Conservation (phyloP, 2,329 filamentous ascomycete species). For the Chrysosphaeria jannelii region DNA sequence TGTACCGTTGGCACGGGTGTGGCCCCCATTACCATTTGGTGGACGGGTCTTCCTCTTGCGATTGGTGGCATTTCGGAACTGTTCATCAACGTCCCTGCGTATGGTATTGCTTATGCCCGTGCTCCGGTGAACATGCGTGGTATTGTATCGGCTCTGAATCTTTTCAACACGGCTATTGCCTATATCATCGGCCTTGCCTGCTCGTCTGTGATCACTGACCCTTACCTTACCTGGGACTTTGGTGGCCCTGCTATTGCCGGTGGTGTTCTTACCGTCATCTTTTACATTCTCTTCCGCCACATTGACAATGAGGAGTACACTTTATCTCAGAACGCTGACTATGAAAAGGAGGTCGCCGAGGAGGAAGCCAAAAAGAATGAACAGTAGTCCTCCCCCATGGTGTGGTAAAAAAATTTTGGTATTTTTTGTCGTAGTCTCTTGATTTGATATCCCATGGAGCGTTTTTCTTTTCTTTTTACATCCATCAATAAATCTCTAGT, state of each 20-base stretch:
- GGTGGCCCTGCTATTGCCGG: slow-evolving; percentile 16
- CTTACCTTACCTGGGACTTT: slow-evolving; percentile 19
- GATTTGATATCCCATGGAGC: too few species aligned
- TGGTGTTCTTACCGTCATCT: slow-evolving; percentile 13
- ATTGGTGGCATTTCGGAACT: slow-evolving; percentile 21
- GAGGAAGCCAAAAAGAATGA: too few species aligned
- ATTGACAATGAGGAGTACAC: slow-evolving; percentile 17
- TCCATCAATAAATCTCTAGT: too few species aligned
- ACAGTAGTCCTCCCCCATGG: too few species aligned
- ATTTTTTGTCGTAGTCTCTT: too few species aligned
- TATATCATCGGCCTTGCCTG: slow-evolving; percentile 41
- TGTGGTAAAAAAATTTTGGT: too few species aligned
- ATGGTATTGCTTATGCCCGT: slow-evolving; percentile 56
- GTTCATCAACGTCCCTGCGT: slow-evolving; percentile 24
- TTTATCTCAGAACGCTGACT: background rate
- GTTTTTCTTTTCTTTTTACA: too few species aligned
- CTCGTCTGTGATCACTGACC: slow-evolving; percentile 27
- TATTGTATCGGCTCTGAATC: slow-evolving; percentile 36
- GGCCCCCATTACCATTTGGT: slow-evolving; percentile 32
- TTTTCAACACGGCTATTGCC: slow-evolving; percentile 41
- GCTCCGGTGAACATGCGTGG: slow-evolving; percentile 56
- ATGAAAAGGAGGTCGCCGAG: too few species aligned
- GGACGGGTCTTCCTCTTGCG: slow-evolving; percentile 20
- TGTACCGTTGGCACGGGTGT: slow-evolving; percentile 14
- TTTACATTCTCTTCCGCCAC: slow-evolving; percentile 16